Evolutionary conservation across 768 basidiomycete genomes (phyloP).

Genomic region (Suillus subaureus): DNA sequence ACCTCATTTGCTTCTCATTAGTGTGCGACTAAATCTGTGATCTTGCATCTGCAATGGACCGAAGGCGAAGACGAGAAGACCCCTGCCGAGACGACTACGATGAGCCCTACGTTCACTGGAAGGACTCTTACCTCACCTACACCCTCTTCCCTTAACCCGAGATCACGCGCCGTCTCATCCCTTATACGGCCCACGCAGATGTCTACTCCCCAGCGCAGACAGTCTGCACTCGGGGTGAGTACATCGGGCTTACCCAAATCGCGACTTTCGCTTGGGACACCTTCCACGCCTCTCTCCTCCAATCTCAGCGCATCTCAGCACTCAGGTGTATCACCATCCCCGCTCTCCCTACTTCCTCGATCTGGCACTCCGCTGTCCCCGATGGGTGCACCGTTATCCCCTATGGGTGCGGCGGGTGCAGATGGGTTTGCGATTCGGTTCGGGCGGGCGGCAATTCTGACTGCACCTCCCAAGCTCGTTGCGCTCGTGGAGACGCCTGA

Average conservation of each 20-base stretch:
- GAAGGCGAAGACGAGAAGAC: slow-evolving; percentile 50
- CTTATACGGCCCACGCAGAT: slow-evolving; percentile 59
- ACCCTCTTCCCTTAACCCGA: slow-evolving; percentile 30
- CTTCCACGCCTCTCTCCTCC: slow-evolving; percentile 42
- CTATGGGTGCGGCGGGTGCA: slow-evolving; percentile 24
- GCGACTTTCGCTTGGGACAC: slow-evolving; percentile 47
- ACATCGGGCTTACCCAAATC: slow-evolving; percentile 37
- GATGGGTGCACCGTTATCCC: slow-evolving; percentile 28
- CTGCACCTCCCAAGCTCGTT: slow-evolving; percentile 81
- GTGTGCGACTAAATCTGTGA: slow-evolving; percentile 89
- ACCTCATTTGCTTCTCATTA: slow-evolving; percentile 26
- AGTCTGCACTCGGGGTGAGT: slow-evolving; percentile 30
- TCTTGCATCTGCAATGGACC: slow-evolving; percentile 85
- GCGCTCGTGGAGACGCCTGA: slow-evolving; percentile 87
- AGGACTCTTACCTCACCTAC: slow-evolving; percentile 29
- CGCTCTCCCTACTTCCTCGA: slow-evolving; percentile 29
- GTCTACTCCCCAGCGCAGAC: slow-evolving; percentile 43
- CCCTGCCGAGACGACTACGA: slow-evolving; percentile 15
- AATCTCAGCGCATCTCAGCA: slow-evolving; percentile 3
- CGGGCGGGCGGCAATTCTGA: slow-evolving; percentile 75
- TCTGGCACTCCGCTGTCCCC: slow-evolving; percentile 39
- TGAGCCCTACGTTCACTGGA: slow-evolving; percentile 28
- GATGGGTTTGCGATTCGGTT: slow-evolving; percentile 50
- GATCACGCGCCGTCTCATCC: slow-evolving; percentile 51
- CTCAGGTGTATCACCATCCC: background rate